These are phyloP conservation scores for Miscanthus lutarioriparius DNA, from an alignment of 176 grass and related monocot species.

Conservation along the genomic window DNA sequence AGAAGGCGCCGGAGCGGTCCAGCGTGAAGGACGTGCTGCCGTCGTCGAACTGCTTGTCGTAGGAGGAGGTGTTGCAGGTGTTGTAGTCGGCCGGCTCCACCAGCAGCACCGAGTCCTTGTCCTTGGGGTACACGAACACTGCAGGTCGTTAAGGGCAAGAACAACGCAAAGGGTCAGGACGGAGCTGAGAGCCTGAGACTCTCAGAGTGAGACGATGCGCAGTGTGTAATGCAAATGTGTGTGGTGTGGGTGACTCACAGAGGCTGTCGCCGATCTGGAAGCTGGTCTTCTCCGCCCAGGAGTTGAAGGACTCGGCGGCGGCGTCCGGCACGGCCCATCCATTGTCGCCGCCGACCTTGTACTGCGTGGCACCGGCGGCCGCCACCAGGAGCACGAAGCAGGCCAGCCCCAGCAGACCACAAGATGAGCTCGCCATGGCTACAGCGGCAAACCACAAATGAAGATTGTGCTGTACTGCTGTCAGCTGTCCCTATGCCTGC, in stretches of 20 bases:
- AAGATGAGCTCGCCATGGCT: conserved; percentile 39
- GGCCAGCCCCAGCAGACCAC: conserved; percentile 1
- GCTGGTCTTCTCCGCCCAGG: conserved; percentile 58
- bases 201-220: too few species aligned
- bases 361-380: conserved; percentile 48
- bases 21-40: conserved; percentile 63
- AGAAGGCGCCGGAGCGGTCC: conserved; percentile 55
- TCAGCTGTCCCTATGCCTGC: neutral
- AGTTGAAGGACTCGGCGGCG: conserved; percentile 49
- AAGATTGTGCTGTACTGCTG: neutral
- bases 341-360: conserved; percentile 63
- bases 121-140: conserved; percentile 66
- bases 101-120: conserved; percentile 65
- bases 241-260: conserved; percentile 4
- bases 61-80: conserved; percentile 74
- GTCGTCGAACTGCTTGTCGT: conserved; percentile 50
- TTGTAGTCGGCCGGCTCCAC: conserved; percentile 68
- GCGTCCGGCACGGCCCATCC: conserved; percentile 64
- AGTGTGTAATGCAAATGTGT: neutral
- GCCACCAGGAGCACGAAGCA: conserved; percentile 32
- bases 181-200: neutral
- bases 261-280: conserved; percentile 72
- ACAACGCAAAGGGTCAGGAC: conserved; percentile 22
- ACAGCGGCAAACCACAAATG: neutral
- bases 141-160: neutral